Conservation (phyloP, 1,284 basidiomycete genomes). For the Leccinum subrobustum region DNA sequence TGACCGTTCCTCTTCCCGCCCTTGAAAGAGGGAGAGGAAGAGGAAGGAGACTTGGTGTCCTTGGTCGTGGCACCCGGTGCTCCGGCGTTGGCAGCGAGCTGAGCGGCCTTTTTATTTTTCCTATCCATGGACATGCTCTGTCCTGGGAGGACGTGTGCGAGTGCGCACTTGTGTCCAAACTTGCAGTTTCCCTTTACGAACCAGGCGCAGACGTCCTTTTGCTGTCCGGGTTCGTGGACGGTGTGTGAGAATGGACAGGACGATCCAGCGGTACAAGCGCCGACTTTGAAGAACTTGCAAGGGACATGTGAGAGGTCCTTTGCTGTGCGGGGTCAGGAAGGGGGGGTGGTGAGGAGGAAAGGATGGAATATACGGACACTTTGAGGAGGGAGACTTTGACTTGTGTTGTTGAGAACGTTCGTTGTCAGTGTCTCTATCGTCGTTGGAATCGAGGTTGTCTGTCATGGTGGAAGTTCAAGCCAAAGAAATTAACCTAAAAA, state of each 20-base stretch:
- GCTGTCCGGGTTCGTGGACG: slow-evolving; percentile 66
- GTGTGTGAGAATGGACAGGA: slow-evolving; percentile 93
- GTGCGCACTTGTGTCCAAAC: slow-evolving; percentile 95
- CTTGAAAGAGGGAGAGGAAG: slow-evolving; percentile 7
- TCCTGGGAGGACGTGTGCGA: slow-evolving; percentile 92
- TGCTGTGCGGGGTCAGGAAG: slow-evolving; percentile 38
- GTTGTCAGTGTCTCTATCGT: slow-evolving; percentile 29
- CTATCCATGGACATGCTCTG: slow-evolving; percentile 95
- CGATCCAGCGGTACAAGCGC: slow-evolving; percentile 91
- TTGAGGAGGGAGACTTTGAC: slow-evolving; percentile 28
- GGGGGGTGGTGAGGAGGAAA: neutral
- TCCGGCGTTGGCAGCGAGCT: slow-evolving; percentile 60
- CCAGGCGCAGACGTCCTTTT: slow-evolving; percentile 94
- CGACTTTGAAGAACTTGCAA: slow-evolving; percentile 97
- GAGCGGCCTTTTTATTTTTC: slow-evolving; percentile 97
- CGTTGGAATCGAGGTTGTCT: slow-evolving; percentile 17
- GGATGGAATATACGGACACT: slow-evolving; percentile 24
- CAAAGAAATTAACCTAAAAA: neutral
- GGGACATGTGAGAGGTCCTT: slow-evolving; percentile 96
- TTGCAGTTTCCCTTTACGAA: slow-evolving; percentile 96
- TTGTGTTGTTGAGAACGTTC: slow-evolving; percentile 20
- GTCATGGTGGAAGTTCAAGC: slow-evolving; percentile 22
- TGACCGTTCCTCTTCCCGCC: slow-evolving; percentile 40
- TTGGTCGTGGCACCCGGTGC: slow-evolving; percentile 31
- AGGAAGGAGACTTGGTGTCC: slow-evolving; percentile 38